Percentiles rank a stretch among this genome's conserved stretches.
Conservation (phyloP, 768 basidiomycete species). For the Lyophyllum atratum region DNA sequence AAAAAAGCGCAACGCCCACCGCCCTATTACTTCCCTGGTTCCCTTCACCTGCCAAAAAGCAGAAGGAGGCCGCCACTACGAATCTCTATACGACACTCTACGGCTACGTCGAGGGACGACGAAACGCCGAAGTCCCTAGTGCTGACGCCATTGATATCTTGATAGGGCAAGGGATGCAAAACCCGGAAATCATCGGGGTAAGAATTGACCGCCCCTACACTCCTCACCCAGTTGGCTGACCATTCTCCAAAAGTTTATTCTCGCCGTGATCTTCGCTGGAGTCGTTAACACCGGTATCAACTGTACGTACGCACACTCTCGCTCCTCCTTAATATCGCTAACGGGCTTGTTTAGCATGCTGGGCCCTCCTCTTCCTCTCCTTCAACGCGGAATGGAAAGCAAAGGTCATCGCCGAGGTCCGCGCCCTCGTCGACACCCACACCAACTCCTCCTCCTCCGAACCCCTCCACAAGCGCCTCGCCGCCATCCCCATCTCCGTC, state of each 20-base stretch:
- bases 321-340: neutral
- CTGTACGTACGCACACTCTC: constrained; percentile 22
- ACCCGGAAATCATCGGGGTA: constrained; percentile 24
- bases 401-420: constrained; percentile 28
- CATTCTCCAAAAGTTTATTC: constrained; percentile 22
- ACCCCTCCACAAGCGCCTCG: constrained; percentile 34
- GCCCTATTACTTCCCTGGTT: constrained; percentile 24
- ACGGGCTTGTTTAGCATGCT: constrained; percentile 27
- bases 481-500: constrained; percentile 31
- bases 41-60: constrained; percentile 14
- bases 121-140: constrained; percentile 7
- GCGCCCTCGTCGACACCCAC: constrained; percentile 27
- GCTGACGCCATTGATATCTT: constrained; percentile 21
- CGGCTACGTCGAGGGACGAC: constrained; percentile 15
- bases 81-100: constrained; percentile 12
- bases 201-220: neutral
- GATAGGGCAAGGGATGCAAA: constrained; percentile 10
- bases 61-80: constrained; percentile 13
- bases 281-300: constrained; percentile 35
- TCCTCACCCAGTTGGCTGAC: neutral
- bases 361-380: constrained; percentile 34
- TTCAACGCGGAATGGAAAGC: constrained; percentile 34
- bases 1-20: constrained; percentile 33
- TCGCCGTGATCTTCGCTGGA: constrained; percentile 37
- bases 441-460: constrained; percentile 25